These are phyloP conservation scores for Chlorophyllum brunneum DNA, from an alignment of 768 basidiomycete species.

Conservation along the genomic window DNA sequence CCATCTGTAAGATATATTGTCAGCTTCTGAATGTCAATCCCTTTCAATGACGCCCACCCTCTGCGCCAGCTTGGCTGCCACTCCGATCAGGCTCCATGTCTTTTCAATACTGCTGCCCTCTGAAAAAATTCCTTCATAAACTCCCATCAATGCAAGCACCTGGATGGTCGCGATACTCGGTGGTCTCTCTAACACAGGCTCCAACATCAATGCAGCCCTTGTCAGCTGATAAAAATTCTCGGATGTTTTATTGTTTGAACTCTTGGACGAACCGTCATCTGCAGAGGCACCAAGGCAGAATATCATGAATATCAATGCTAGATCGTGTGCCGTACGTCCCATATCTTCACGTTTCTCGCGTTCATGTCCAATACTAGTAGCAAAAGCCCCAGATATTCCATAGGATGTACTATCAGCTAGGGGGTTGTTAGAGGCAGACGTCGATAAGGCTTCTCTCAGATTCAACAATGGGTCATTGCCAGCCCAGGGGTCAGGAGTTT, in stretches of 20 bases:
- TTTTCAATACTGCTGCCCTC: conserved; percentile 68
- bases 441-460: too few relatives aligned
- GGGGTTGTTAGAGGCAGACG: too few relatives aligned
- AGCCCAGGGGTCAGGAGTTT: too few relatives aligned
- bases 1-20: too few relatives aligned
- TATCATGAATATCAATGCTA: conserved; percentile 58
- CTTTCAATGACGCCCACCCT: too few relatives aligned
- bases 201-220: conserved; percentile 60
- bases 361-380: too few relatives aligned
- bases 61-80: conserved; percentile 64
- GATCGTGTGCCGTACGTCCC: conserved; percentile 50
- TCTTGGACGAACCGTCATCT: conserved; percentile 46
- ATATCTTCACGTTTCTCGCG: too few relatives aligned
- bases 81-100: conserved; percentile 63
- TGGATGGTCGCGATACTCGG: conserved; percentile 75
- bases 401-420: too few relatives aligned
- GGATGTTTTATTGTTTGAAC: conserved; percentile 48
- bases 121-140: conserved; percentile 65
- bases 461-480: too few relatives aligned
- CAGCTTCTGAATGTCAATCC: too few relatives aligned
- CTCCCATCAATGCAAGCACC: conserved; percentile 60
- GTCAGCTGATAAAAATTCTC: conserved; percentile 57
- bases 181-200: conserved; percentile 66
- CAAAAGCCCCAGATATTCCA: too few relatives aligned
- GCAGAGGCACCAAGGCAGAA: conserved; percentile 61